Evolutionary conservation across 306 rosid genomes (phyloP).

Genomic region (Oemleria cerasiformis): DNA sequence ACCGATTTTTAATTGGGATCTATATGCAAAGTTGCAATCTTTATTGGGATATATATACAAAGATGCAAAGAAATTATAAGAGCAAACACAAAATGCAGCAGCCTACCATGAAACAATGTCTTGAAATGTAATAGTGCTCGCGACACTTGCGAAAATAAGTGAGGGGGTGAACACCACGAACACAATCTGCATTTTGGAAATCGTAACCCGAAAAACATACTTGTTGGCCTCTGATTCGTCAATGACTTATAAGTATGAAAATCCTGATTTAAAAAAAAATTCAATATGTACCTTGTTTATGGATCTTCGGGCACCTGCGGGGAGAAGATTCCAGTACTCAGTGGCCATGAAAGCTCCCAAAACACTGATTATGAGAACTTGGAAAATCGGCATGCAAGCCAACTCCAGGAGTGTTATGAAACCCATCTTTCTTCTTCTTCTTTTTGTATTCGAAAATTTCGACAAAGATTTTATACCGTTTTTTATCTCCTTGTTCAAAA

Average conservation of each 20-base stretch:
- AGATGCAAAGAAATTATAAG: neutral
- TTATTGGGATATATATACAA: neutral
- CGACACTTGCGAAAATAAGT: conserved; percentile 69
- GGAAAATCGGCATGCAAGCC: conserved; percentile 73
- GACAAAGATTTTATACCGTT: neutral
- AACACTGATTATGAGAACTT: conserved; percentile 64
- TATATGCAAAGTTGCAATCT: no score
- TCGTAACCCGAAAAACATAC: neutral
- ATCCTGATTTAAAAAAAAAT: neutral
- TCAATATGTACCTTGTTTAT: conserved; percentile 57
- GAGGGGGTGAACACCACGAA: conserved; percentile 80
- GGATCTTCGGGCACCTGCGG: conserved; percentile 46
- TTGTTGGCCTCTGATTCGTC: neutral
- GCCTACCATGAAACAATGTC: conserved; percentile 83
- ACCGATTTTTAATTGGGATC: no score
- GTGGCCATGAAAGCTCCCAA: conserved; percentile 83
- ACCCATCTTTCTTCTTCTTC: conserved; percentile 42
- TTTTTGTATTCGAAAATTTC: neutral
- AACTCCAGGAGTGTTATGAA: conserved; percentile 53
- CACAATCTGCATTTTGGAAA: conserved; percentile 56
- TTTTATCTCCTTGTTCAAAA: neutral
- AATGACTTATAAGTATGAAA: neutral
- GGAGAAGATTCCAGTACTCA: conserved; percentile 53
- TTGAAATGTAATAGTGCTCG: conserved; percentile 63
- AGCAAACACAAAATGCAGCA: neutral